Evolutionary conservation across 192 early-diverging fungal species (phyloP).

Genomic region (Entomortierella beljakovae): DNA sequence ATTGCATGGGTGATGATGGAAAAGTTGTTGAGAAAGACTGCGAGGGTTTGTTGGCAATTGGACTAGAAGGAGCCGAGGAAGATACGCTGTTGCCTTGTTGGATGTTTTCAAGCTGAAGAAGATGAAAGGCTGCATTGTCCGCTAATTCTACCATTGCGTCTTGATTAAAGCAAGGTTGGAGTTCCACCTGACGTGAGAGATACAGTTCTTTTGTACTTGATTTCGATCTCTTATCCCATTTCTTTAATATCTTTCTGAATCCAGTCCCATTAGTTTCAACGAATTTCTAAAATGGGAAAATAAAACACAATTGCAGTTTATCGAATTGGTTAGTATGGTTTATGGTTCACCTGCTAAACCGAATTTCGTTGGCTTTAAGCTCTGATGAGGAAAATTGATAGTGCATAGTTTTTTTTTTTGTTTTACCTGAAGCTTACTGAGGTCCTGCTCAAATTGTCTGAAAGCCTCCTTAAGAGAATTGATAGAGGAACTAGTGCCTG

Average conservation of each 20-base stretch:
- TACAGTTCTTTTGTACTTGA: slow-evolving; percentile 98
- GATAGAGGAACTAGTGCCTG: slow-evolving; percentile 68
- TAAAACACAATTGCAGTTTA: background rate
- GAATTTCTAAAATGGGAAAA: slow-evolving; percentile 76
- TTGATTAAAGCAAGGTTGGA: slow-evolving; percentile 97
- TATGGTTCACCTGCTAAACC: background rate
- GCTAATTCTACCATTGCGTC: slow-evolving; percentile 91
- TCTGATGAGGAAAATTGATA: no score
- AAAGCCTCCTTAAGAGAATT: slow-evolving; percentile 90
- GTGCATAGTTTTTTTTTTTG: background rate
- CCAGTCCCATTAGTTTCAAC: slow-evolving; percentile 97
- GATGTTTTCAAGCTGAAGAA: slow-evolving; percentile 82
- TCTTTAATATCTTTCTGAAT: slow-evolving; percentile 99
- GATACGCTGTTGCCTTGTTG: slow-evolving; percentile 59
- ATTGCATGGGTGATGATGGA: slow-evolving; percentile 50
- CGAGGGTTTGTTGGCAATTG: slow-evolving; percentile 40
- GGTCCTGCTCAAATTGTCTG: slow-evolving; percentile 89
- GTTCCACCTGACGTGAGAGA: slow-evolving; percentile 95
- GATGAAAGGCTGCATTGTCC: slow-evolving; percentile 80
- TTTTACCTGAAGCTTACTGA: slow-evolving; percentile 93
- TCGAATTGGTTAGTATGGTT: background rate
- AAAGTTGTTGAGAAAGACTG: slow-evolving; percentile 8
- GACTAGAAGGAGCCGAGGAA: slow-evolving; percentile 40
- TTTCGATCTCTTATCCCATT: slow-evolving; percentile 99
- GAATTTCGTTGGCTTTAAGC: no score